Base-by-base conservation (phyloP, 352 stramenopile genomes). In the Blastocystis sp. region DNA sequence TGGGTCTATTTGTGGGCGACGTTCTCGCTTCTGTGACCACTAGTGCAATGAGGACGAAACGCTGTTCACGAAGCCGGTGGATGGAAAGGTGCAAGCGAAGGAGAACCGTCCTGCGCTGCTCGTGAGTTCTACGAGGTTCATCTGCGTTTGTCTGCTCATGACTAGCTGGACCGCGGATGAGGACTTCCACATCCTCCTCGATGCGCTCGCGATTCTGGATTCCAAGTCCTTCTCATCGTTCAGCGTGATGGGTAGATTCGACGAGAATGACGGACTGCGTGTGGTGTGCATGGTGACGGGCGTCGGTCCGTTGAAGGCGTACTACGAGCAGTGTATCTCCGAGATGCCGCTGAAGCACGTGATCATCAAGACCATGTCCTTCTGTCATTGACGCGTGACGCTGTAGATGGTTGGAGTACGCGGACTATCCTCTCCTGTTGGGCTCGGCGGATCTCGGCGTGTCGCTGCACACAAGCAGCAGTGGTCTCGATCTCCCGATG, bases 401-500 rank as follows among this genome's bases (percentile, higher is more conserved):
- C 21, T 69, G 26, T 88, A 88, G 78, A n/a, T 99, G 97, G 97
- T 93, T 99, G 29, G 96, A 98, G 91, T 93, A 96, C 33, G 93
- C 91, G 10, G 96, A 99, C 92, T 99, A 99, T 92, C 97, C 97
- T 12, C 92, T 96, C 33, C 91, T 99, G 13, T 90, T 97, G 19
- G 96, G 95, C 81, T 97, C 93, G 63, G 95, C 96, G 0, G 97
- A 99, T 91, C 90, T 99, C 0, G 98, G 97, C 61, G 94, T 99
- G 51, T 99, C 95, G 41, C 93, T 99, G n/a, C 98, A 99, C 93
- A 98, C 96, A 12, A 98, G 95, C 3, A 99, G 96, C 1, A 98
- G 95, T 3, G 97, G 97, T 0, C 91, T 99, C 45, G 97, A 99
- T 92, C 92, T 99, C 61, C 97, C 97, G 3, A 99, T 99, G 97